Evolutionary conservation across 129 eudicot genomes (phyloP).

Genomic region (Flaveria brownii): DNA sequence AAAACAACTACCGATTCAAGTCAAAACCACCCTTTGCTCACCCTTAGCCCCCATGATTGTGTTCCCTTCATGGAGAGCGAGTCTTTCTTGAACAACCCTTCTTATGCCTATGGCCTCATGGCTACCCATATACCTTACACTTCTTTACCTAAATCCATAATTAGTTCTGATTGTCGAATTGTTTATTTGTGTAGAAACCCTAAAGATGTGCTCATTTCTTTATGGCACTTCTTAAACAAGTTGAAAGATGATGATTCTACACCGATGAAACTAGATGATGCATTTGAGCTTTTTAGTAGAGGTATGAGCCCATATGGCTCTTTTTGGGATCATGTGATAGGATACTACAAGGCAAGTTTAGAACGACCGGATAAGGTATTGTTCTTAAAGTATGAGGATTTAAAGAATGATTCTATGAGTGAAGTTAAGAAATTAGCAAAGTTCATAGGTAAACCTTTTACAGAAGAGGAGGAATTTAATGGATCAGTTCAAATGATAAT

Average conservation of each 20-base stretch:
- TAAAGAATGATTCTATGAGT: neutral
- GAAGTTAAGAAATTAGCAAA: conserved; percentile 31
- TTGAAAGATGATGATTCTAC: neutral
- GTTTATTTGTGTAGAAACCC: conserved; percentile 37
- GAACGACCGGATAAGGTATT: conserved; percentile 2
- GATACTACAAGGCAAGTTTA: conserved; percentile 30
- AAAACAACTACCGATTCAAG: neutral
- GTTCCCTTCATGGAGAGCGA: conserved; percentile 33
- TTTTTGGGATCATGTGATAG: conserved; percentile 34
- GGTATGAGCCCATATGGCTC: conserved; percentile 23
- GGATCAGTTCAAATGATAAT: conserved; percentile 15
- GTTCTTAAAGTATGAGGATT: conserved; percentile 21
- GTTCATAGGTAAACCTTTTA: conserved; percentile 36
- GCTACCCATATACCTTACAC: conserved; percentile 32
- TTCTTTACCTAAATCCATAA: conserved; percentile 27
- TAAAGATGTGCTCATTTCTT: conserved; percentile 30
- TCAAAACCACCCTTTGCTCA: conserved; percentile 34
- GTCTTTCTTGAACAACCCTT: conserved; percentile 1
- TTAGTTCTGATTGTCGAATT: conserved; percentile 21
- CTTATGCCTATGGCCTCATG: conserved; percentile 7
- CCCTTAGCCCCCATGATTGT: conserved; percentile 38
- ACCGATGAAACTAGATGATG: conserved; percentile 19
- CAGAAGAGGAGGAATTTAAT: conserved; percentile 22
- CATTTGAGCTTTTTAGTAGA: conserved; percentile 19
- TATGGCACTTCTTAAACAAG: conserved; percentile 26